phyloP scores from a whole-genome alignment of 202 grass and related monocot species.

The Dendrocalamus latiflorus region DNA sequence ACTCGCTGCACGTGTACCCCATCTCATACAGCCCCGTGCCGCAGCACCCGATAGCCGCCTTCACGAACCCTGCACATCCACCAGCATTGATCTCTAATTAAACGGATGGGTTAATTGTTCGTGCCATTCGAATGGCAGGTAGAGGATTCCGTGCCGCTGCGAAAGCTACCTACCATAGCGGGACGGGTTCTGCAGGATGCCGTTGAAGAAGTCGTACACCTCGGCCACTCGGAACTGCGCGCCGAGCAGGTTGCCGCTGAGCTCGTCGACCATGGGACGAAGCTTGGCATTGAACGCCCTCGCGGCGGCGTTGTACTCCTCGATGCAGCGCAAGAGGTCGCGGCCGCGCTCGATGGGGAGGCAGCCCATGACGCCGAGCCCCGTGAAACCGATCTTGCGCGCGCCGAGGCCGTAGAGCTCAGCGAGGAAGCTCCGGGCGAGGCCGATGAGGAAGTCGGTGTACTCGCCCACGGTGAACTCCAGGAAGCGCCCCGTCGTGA shows the following conservation, averaged over 20 bases:
- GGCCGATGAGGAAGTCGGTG: slow-evolving; percentile 30
- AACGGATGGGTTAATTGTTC: no score
- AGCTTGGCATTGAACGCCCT: slow-evolving; percentile 50
- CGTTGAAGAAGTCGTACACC: slow-evolving; percentile 37
- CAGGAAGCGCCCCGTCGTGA: slow-evolving; percentile 21
- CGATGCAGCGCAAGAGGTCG: slow-evolving; percentile 20
- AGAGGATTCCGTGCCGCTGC: no score
- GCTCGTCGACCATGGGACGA: slow-evolving; percentile 18
- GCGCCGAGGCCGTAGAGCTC: slow-evolving; percentile 56
- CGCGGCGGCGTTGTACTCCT: slow-evolving; percentile 45
- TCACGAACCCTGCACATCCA: slow-evolving; percentile 43
- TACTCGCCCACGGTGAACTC: slow-evolving; percentile 46
- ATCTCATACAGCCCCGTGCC: slow-evolving; percentile 45
- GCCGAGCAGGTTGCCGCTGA: slow-evolving; percentile 22
- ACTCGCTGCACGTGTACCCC: slow-evolving; percentile 48
- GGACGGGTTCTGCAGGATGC: slow-evolving; percentile 26
- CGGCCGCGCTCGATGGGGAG: slow-evolving; percentile 40
- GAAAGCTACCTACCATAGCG: slow-evolving; percentile 21
- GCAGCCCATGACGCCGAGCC: slow-evolving; percentile 47
- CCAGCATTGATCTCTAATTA: background rate
- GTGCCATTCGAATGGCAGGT: no score
- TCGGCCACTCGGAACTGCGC: slow-evolving; percentile 42
- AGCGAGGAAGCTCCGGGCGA: slow-evolving; percentile 34
- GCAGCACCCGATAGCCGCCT: slow-evolving; percentile 43
- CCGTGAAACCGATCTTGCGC: slow-evolving; percentile 55